Percentiles rank a stretch among this genome's conserved stretches.
These are phyloP conservation scores for Globisporangium cederbergense DNA, from an alignment of 352 stramenopile species.

Conservation along the genomic window DNA sequence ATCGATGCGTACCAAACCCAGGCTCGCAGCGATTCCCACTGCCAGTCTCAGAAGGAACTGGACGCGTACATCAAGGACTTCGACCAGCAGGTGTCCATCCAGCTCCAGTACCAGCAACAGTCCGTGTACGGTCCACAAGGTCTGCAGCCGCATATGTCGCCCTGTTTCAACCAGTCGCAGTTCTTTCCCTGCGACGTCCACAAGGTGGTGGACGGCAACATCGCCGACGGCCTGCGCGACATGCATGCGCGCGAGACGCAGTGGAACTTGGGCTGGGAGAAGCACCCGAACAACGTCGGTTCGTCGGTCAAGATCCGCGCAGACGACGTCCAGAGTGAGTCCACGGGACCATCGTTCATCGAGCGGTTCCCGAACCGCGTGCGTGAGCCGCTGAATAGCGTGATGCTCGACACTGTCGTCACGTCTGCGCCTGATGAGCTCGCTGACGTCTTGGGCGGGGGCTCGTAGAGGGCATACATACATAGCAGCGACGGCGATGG, in stretches of 20 bases:
- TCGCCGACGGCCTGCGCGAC: slow-evolving; percentile 46
- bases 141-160: slow-evolving; percentile 71
- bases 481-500: no score
- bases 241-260: slow-evolving; percentile 26
- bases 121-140: slow-evolving; percentile 52
- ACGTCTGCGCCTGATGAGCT: slow-evolving; percentile 42
- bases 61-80: slow-evolving; percentile 82
- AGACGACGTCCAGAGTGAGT: slow-evolving; percentile 36
- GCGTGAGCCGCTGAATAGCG: slow-evolving; percentile 23
- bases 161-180: slow-evolving; percentile 80
- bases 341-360: slow-evolving; percentile 50
- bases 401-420: slow-evolving; percentile 24
- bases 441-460: slow-evolving; percentile 44
- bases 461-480: slow-evolving; percentile 14
- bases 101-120: slow-evolving; percentile 75
- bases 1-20: slow-evolving; percentile 45
- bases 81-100: slow-evolving; percentile 76
- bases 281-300: slow-evolving; percentile 47
- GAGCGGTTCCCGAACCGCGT: slow-evolving; percentile 62
- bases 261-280: slow-evolving; percentile 63
- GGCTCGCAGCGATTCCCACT: slow-evolving; percentile 30
- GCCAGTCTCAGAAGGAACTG: slow-evolving; percentile 59
- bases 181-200: slow-evolving; percentile 80
- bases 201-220: slow-evolving; percentile 61
- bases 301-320: slow-evolving; percentile 69